These are phyloP conservation scores for Lablab purpureus DNA, from an alignment of 306 rosid species.

Conservation along the genomic window DNA sequence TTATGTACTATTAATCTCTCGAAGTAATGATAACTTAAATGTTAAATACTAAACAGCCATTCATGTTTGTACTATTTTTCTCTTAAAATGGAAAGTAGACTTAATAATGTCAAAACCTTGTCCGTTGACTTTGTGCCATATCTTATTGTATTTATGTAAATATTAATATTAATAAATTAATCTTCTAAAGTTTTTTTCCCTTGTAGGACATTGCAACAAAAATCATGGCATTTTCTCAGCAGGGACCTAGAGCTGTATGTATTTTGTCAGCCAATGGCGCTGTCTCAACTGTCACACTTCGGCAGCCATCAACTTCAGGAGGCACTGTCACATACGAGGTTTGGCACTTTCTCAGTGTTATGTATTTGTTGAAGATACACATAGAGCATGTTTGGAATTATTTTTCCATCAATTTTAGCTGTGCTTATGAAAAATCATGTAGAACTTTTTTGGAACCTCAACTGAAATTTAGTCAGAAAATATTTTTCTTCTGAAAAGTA, in stretches of 20 bases:
- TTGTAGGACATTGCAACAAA: conserved; percentile 79
- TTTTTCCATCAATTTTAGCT: too few relatives aligned
- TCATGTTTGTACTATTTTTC: background rate
- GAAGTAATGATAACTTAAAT: conserved; percentile 2
- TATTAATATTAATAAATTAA: background rate
- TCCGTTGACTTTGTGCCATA: conserved; percentile 1
- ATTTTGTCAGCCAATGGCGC: conserved; percentile 86
- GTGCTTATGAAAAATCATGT: too few relatives aligned
- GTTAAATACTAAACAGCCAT: background rate
- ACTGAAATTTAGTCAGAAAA: too few relatives aligned
- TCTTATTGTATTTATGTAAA: conserved; percentile 21
- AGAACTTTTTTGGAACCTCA: too few relatives aligned
- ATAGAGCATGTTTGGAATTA: too few relatives aligned
- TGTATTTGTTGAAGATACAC: background rate
- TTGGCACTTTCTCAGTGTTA: conserved; percentile 16
- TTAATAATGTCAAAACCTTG: background rate
- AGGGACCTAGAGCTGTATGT: conserved; percentile 79
- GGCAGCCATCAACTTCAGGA: conserved; percentile 84
- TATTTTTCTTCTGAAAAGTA: too few relatives aligned
- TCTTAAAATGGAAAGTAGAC: background rate
- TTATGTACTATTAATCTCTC: background rate
- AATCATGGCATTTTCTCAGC: conserved; percentile 87
- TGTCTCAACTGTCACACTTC: conserved; percentile 83
- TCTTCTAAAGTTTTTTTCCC: conserved; percentile 11
- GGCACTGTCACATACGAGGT: conserved; percentile 93